Base-by-base conservation (phyloP, 2,329 filamentous ascomycete species). In the Annulohypoxylon truncatum region DNA sequence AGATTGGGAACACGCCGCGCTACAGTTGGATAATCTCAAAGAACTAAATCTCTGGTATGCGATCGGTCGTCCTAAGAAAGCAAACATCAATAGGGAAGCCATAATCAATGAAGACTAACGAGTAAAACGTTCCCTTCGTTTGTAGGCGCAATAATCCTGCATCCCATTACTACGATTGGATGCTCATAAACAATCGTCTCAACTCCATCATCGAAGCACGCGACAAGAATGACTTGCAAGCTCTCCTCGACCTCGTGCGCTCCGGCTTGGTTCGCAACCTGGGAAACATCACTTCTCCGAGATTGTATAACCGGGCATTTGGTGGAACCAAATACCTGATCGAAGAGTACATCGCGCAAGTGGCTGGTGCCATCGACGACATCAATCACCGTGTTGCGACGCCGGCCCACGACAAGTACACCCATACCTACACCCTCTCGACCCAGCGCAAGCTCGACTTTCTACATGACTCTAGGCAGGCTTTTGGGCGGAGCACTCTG, bases 251-350 rank as follows among this genome's bases (percentile, higher is more conserved):
- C 75, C 85, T 96, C 15, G 84, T 97, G 38, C 90, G 93, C 24
- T 93, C 92, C 12, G 93, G 89, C 2, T 83, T 91, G 15, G 87
- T 97, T 28, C 89, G 94, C 33, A 97, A 97, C 74, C 83, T 97
- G n/a, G 94, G 93, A 62, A 96, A 97, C 76, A 96, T 97, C 72
- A 93, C 92, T 0, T 87, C 90, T 1, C 89, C 92, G 1, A 89
- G 89, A 68, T 83, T 97, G 0, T 97, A 94, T 81, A 94, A 94
- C 73, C 87, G 90, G 62, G 91, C 93, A 10, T 96, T 96, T 76
- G 91, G 92, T 1, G 94, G 94, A 13, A 97, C 94, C 0, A 97
- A 97, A 77, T 87, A 92, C 56, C 81, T 97, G 50, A 96, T 97
- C 67, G 94, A 97, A 75, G 92, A 96, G 78, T 97, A 97, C 75